Evolutionary conservation across 176 grass and related monocot species (phyloP).

Genomic region (Carex kokanica): DNA sequence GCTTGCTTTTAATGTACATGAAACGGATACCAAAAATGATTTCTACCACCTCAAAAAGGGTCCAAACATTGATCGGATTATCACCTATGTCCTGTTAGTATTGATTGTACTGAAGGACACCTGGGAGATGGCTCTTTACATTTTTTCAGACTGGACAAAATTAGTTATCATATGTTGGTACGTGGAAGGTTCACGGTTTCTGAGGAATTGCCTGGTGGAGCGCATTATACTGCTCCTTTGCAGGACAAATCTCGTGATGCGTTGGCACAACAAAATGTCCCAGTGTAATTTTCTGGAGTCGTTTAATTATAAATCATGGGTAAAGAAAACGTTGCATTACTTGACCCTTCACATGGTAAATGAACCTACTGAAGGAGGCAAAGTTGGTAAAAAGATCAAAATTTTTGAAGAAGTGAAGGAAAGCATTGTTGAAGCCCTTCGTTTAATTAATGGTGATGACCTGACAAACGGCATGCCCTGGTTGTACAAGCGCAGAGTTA

Average conservation of each 20-base stretch:
- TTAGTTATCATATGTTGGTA: conserved; percentile 1
- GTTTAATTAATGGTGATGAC: background rate
- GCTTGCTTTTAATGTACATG: too few relatives aligned
- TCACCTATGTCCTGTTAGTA: background rate
- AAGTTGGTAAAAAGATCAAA: background rate
- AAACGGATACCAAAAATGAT: too few relatives aligned
- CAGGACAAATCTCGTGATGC: background rate
- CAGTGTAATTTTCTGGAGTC: conserved; percentile 28
- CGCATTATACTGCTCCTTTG: background rate
- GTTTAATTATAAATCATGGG: background rate
- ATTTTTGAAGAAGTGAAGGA: background rate
- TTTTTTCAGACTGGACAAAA: conserved; percentile 35
- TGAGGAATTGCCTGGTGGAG: background rate
- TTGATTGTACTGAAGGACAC: conserved; percentile 12
- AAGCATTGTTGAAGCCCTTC: background rate
- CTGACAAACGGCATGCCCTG: conserved; percentile 4
- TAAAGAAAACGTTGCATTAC: background rate
- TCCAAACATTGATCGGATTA: background rate
- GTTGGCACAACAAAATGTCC: conserved; percentile 14
- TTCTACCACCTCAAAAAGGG: background rate
- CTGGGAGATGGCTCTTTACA: conserved; percentile 2
- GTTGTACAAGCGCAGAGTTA: background rate
- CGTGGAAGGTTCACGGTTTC: background rate
- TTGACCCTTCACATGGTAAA: background rate
- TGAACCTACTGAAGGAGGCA: conserved; percentile 7